phyloP scores from a whole-genome alignment of 441 rosid genomes.

The Populus trichocarpa region DNA sequence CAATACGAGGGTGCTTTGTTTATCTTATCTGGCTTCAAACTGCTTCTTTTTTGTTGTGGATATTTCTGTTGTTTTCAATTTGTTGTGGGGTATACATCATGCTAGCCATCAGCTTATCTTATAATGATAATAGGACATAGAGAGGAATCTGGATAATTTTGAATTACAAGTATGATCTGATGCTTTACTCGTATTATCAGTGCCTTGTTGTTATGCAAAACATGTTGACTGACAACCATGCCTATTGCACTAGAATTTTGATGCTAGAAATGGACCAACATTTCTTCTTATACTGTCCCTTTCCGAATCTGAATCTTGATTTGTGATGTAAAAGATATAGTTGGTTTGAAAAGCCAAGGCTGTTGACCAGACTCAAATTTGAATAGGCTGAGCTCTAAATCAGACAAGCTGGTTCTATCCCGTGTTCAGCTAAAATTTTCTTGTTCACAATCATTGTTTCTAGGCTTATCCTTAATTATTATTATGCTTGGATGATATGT shows the following conservation, averaged over 20 bases:
- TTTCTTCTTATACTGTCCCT: not conserved
- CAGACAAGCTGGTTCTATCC: not conserved
- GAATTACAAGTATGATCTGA: not conserved
- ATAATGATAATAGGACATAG: not conserved
- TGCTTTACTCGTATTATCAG: not conserved
- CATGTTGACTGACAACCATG: not conserved
- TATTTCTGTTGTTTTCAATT: not conserved
- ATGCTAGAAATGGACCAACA: not conserved
- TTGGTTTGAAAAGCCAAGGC: not conserved
- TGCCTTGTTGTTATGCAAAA: slow-evolving; percentile 1
- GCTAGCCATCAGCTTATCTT: not conserved
- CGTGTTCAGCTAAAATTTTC: not conserved
- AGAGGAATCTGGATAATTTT: not conserved
- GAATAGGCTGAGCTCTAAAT: not conserved
- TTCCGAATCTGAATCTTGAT: slow-evolving; percentile 5
- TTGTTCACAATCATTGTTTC: not conserved
- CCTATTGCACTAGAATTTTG: not conserved
- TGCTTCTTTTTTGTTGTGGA: not conserved
- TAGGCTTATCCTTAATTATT: not conserved
- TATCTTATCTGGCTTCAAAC: not conserved
- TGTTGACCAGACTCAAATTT: not conserved
- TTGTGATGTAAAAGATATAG: not conserved
- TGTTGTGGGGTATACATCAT: not conserved
- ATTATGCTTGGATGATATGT: too few species aligned
- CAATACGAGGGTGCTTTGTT: not conserved